Evolutionary conservation across 495 filamentous ascomycete species (phyloP), one percentile per base, ranked within the genome.

Genomic region (Bryoglossum gracile): DNA sequence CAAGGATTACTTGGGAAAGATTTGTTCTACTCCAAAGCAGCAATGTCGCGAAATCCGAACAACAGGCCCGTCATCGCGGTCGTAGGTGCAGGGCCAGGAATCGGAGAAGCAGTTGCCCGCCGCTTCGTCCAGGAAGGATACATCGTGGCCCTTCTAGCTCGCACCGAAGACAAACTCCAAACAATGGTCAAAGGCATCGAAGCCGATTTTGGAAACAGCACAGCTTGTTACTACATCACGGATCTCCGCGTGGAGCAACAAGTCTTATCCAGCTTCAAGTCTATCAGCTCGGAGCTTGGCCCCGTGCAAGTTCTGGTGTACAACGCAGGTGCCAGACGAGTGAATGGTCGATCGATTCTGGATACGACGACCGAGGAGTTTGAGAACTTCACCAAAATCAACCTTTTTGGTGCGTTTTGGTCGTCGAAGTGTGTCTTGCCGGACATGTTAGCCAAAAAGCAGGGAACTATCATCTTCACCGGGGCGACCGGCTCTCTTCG

Each of bases 361-460:
- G 59, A 64, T 19, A 64, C 62, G 0, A 54, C 47, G 0, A 51
- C 54, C 23, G 59, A 58, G 46, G 62, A 65, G 25, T 65, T 65
- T 17, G 60, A 62, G 26, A 42, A 34, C 30, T 62, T 65, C 46
- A 59, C 57, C 4, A 51, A 51, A 9, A 65, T 65, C 24, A 65
- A 65, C 33, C 53, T 65, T 10, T 59, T 64, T 40, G 62, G 60
- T 9, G 62, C 62, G 0, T 65, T 62, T n/a, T 65, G 53, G 37
- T 49, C 57, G 0, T 36, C 50, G 2, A 65, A 62, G 39, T 54
- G 50, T 16, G 62, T 65, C 1, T 42, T 65, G 10, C 62, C 62
- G 5, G 62, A 62, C 40, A 65, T 62, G 62, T 33, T 62, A 3
- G 57, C 53, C 9, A 48, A 9, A 1, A 53, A 43, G 4, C 30